Evolutionary conservation across 2,329 filamentous ascomycete species (phyloP).

Genomic region (Paecilomyces sp.): DNA sequence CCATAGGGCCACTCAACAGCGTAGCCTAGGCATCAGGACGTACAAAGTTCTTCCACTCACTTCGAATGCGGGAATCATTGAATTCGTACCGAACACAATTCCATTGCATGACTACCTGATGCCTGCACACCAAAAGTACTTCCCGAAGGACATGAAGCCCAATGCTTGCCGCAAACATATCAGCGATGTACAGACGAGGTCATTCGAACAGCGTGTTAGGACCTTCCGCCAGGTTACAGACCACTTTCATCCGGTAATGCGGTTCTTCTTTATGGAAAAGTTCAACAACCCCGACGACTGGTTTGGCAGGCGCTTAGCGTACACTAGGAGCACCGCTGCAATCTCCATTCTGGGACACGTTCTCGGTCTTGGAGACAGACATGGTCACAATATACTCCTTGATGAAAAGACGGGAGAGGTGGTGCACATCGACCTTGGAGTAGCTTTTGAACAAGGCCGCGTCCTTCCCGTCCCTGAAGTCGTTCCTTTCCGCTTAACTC

Average conservation of each 20-base stretch:
- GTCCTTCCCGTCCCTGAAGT: conserved; percentile 93
- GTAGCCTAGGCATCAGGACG: conserved; percentile 82
- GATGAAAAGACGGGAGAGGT: conserved; percentile 87
- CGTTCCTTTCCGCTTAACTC: conserved; percentile 88
- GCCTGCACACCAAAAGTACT: conserved; percentile 80
- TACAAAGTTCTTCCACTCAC: conserved; percentile 95
- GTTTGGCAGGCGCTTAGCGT: conserved; percentile 83
- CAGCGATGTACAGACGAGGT: conserved; percentile 60
- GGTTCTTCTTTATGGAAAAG: conserved; percentile 93
- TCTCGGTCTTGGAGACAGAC: conserved; percentile 84
- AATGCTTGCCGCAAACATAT: conserved; percentile 75
- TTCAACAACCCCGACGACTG: conserved; percentile 93
- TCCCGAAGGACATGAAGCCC: conserved; percentile 74
- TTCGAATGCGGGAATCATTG: conserved; percentile 79
- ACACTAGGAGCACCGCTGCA: conserved; percentile 86
- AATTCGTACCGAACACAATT: conserved; percentile 91
- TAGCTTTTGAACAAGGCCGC: conserved; percentile 93
- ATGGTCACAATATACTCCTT: conserved; percentile 93
- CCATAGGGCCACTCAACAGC: conserved; percentile 78
- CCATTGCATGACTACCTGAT: conserved; percentile 88
- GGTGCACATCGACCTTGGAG: conserved; percentile 93
- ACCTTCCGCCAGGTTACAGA: conserved; percentile 73
- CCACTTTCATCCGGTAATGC: conserved; percentile 85
- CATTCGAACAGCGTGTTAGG: conserved; percentile 62
- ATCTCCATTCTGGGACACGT: conserved; percentile 94